A percentile compares a stretch with the other conserved stretches of the same genome.
phyloP scores from a whole-genome alignment of 495 filamentous ascomycete genomes.

The Aspergillus avenaceus region DNA sequence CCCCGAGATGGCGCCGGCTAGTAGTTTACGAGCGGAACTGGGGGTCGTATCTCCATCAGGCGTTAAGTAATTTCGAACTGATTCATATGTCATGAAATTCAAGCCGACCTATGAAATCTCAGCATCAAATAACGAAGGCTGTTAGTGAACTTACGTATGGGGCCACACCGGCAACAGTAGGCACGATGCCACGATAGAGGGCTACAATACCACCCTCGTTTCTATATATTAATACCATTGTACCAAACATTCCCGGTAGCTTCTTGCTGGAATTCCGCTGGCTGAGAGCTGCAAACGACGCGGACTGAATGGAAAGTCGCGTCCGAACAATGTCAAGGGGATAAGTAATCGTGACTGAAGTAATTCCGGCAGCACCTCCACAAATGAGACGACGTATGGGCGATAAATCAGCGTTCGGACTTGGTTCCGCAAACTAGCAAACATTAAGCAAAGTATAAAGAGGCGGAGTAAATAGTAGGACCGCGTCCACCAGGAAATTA shows the following conservation, averaged over 20 bases:
- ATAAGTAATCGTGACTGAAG: slow-evolving; percentile 76
- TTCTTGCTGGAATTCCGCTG: slow-evolving; percentile 42
- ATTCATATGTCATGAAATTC: slow-evolving; percentile 98
- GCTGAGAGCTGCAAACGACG: slow-evolving; percentile 78
- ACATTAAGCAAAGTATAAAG: not conserved
- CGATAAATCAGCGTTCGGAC: slow-evolving; percentile 62
- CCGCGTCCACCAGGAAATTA: too few species aligned
- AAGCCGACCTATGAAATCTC: slow-evolving; percentile 66
- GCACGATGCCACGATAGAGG: slow-evolving; percentile 87
- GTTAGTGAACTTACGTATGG: slow-evolving; percentile 69
- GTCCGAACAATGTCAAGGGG: slow-evolving; percentile 97
- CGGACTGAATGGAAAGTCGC: slow-evolving; percentile 90
- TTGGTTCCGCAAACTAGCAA: slow-evolving; percentile 73
- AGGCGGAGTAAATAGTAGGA: too few species aligned
- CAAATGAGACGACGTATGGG: slow-evolving; percentile 71
- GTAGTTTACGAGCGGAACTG: slow-evolving; percentile 70
- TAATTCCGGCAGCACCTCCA: slow-evolving; percentile 87
- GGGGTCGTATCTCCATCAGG: slow-evolving; percentile 86
- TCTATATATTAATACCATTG: slow-evolving; percentile 79
- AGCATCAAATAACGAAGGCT: slow-evolving; percentile 16
- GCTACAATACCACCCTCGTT: slow-evolving; percentile 81
- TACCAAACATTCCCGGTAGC: slow-evolving; percentile 90
- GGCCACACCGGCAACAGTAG: slow-evolving; percentile 91
- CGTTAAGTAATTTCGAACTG: slow-evolving; percentile 77
- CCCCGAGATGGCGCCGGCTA: slow-evolving; percentile 88